Evolutionary conservation across 106 monocot species (phyloP).

Genomic region (Dioscorea zingiberensis): DNA sequence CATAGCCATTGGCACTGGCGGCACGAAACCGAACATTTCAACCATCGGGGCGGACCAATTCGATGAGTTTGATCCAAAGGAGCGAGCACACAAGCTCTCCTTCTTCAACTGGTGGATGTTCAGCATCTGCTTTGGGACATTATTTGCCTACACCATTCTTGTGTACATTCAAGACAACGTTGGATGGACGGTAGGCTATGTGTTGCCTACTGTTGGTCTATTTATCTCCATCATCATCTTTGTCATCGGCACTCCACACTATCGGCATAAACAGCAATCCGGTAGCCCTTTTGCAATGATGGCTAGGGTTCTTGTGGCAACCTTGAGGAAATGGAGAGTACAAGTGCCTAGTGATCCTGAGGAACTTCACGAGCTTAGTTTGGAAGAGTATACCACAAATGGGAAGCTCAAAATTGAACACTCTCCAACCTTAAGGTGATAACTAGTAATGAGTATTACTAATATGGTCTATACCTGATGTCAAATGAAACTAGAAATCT

Average conservation of each 20-base stretch:
- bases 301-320: constrained; percentile 29
- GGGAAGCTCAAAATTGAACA: constrained; percentile 10
- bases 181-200: constrained; percentile 68
- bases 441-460: too few species aligned
- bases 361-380: constrained; percentile 24
- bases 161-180: constrained; percentile 78
- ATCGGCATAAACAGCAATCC: constrained; percentile 27
- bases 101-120: constrained; percentile 99
- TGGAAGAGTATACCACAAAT: constrained; percentile 12
- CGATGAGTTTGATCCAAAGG: too few species aligned
- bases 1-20: constrained; percentile 67
- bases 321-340: constrained; percentile 20
- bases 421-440: too few species aligned
- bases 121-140: constrained; percentile 77
- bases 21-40: constrained; percentile 84
- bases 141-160: constrained; percentile 68
- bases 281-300: constrained; percentile 38
- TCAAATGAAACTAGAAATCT: too few species aligned
- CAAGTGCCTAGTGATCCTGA: constrained; percentile 18
- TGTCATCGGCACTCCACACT: constrained; percentile 24
- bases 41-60: too few species aligned
- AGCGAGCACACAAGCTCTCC: too few species aligned
- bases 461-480: too few species aligned
- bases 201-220: constrained; percentile 34
- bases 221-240: constrained; percentile 25